Base-by-base conservation (phyloP, 345 rosid genomes). In the Excoecaria cochinchinensis region DNA sequence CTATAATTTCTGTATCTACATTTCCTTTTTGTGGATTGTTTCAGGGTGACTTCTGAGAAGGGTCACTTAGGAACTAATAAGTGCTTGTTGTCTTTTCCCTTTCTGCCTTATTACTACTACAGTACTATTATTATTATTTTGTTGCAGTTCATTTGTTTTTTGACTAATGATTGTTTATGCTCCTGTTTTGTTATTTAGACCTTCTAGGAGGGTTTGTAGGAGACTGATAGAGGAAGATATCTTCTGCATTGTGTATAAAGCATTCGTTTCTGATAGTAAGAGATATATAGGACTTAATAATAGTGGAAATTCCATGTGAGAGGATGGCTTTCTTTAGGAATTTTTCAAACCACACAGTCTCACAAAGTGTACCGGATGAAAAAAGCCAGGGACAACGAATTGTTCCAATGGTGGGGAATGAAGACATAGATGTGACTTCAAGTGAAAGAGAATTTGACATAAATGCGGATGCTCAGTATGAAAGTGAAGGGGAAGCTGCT, bases 241-340 rank as follows among this genome's bases (percentile, higher is more conserved):
- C 44, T 48, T 53, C 77, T 75, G 72, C 75, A 70, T 39, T 60
- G 74, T 36, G 62, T 55, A 17, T 10, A 48, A 39, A 36, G n/a
- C 50, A 48, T 0, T 8, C 65, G 14, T 72, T 65, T 38, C 58
- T 38, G 58, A 63, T 31, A 11, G 62, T 44, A 58, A 65, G 69
- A 61, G 63, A 69, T 58, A 42, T 11, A 25, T 44, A 39, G 62
- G 40, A 63, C 67, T 40, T 70, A 15, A 50, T 71, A 60, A 16
- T 61, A 50, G 14, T 65, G 58, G 63, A 74, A 71, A 73, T 79
- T 87, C 87, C 85, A 89, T 90, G 89, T 79, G 81, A 86, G 77
- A 83, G 81, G 74, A 96, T 96, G 99, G 95, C 98, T 24, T 93
- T 89, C 80, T 90, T 88, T 76, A 87, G 97, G 86, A 87, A 90